Base-by-base conservation (phyloP, 768 basidiomycete species). In the Collybiopsis confluens region DNA sequence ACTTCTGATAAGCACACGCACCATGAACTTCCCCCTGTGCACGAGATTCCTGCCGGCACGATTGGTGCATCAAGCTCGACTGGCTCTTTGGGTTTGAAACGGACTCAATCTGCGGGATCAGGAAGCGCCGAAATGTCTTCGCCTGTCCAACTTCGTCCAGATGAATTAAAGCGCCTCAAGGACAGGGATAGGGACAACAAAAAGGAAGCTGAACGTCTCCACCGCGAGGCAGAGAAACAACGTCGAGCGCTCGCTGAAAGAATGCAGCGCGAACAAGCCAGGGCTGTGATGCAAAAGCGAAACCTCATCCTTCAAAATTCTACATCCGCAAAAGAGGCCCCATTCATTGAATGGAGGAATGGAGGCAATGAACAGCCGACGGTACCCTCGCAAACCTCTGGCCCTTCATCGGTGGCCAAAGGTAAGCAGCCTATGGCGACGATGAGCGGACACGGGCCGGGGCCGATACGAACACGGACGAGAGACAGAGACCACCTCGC, bases 221-320 rank as follows among this genome's bases (percentile, higher is more conserved):
- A 83, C 54, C 81, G 79, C 55, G 92, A 95, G 68, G 88, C 89
- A 18, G 91, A 94, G 74, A 82, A 86, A 62, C 88, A 90, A 60
- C 85, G 87, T 57, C 89, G 92, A 58, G 83, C 83, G 53, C 76
- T 89, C 57, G 82, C 79, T 16, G 82, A 86, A 66, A 83, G 82
- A 61, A 84, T 74, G 64, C 84, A 90, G 57, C 82, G 85, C 61
- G 94, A 97, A 62, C 88, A 93, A 68, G 90, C 93, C 16, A 82
- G 93, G 52, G 92, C 91, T 41, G 93, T 96, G 69, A 88, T 95
- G 85, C 81, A 86, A 63, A 96, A 95, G 73, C 87, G 91, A 58
- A 85, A 81, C 56, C 83, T 86, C 59, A 77, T 92, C 68, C 74
- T 89, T 61, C 81, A 81, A 64, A 40, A 40, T 20, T 40, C 38